phyloP scores from a whole-genome alignment of 2,329 filamentous ascomycete species.

The Oidium heveae region DNA sequence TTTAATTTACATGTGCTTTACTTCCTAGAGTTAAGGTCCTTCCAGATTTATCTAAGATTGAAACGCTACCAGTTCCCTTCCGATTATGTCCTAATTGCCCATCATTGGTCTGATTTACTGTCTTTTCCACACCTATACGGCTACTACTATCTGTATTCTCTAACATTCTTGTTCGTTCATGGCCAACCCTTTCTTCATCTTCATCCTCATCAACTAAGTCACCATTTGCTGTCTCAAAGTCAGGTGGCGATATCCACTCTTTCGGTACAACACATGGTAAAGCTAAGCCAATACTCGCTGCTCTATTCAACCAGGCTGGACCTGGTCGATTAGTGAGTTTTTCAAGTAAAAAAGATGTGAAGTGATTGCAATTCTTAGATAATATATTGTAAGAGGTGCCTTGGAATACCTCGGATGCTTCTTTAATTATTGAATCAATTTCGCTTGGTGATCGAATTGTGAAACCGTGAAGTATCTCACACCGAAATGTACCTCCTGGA shows the following conservation, averaged over 20 bases:
- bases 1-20: no score
- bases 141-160: slow-evolving; percentile 11
- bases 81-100: slow-evolving; percentile 15
- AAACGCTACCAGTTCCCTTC: slow-evolving; percentile 14
- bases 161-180: slow-evolving; percentile 35
- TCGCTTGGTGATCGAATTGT: slow-evolving; percentile 43
- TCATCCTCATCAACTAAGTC: slow-evolving; percentile 30
- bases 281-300: slow-evolving; percentile 59
- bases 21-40: slow-evolving; percentile 21
- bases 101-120: slow-evolving; percentile 9
- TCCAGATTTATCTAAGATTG: slow-evolving; percentile 24
- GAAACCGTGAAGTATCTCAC: slow-evolving; percentile 55
- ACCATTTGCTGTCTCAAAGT: slow-evolving; percentile 47
- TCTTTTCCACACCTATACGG: slow-evolving; percentile 11
- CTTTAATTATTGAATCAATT: slow-evolving; percentile 43
- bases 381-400: slow-evolving; percentile 60
- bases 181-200: slow-evolving; percentile 9
- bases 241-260: slow-evolving; percentile 61
- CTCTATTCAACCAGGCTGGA: slow-evolving; percentile 57
- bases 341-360: slow-evolving; percentile 52
- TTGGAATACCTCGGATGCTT: slow-evolving; percentile 45
- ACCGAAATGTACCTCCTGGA: slow-evolving; percentile 52
- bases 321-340: slow-evolving; percentile 44
- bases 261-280: slow-evolving; percentile 60
- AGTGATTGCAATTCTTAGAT: slow-evolving; percentile 73